A percentile compares a stretch with the other conserved stretches of the same genome.
Evolutionary conservation across 768 basidiomycete species (phyloP).

Genomic region (Lentinula raphanica): DNA sequence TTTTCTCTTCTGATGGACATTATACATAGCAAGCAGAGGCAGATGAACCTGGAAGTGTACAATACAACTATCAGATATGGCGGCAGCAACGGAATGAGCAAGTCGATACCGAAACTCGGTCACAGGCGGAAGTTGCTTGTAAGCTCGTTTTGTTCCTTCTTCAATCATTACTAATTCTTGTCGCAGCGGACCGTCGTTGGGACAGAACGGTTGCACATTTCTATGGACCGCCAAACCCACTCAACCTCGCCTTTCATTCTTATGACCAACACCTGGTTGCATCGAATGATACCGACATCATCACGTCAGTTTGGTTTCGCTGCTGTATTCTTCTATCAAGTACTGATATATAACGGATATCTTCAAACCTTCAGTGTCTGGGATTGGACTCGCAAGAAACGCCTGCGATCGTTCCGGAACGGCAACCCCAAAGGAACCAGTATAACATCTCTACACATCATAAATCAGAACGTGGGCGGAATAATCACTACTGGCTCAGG

Average conservation of each 20-base stretch:
- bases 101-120: conserved; percentile 61
- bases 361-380: conserved; percentile 57
- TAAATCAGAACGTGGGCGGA: conserved; percentile 93
- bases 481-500: conserved; percentile 85
- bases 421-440: conserved; percentile 78
- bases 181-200: conserved; percentile 60
- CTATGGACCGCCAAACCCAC: conserved; percentile 52
- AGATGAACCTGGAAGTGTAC: conserved; percentile 91
- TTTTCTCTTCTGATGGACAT: conserved; percentile 10
- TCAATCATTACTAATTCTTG: background rate
- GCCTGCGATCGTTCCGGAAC: conserved; percentile 81
- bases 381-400: conserved; percentile 85
- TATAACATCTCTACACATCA: conserved; percentile 85
- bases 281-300: conserved; percentile 80
- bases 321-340: background rate
- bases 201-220: conserved; percentile 66
- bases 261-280: conserved; percentile 87
- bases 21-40: conserved; percentile 78
- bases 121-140: conserved; percentile 75
- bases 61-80: conserved; percentile 96
- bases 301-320: conserved; percentile 51
- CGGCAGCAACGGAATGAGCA: conserved; percentile 86
- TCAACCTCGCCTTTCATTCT: conserved; percentile 84
- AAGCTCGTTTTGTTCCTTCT: conserved; percentile 1
- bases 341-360: background rate